phyloP scores from a whole-genome alignment of 2,329 filamentous ascomycete species.

The Venturia asperata region DNA sequence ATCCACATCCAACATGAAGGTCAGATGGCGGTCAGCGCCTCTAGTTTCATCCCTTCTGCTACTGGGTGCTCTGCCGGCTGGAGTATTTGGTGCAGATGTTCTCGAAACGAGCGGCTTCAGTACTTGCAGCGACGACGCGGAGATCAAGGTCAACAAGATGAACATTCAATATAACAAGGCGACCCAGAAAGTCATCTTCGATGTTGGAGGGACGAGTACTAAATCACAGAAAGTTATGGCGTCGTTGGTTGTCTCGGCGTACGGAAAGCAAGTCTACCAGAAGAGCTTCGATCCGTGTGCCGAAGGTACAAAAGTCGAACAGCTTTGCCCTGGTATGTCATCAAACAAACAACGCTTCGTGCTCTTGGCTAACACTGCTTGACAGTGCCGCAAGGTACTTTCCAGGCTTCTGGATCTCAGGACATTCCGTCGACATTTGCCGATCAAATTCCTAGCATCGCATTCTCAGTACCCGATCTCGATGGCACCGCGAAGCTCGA shows the following conservation, averaged over 20 bases:
- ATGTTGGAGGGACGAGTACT: slow-evolving; percentile 70
- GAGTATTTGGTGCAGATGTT: slow-evolving; percentile 46
- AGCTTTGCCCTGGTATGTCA: slow-evolving; percentile 71
- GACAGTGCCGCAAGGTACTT: slow-evolving; percentile 64
- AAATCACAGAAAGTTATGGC: slow-evolving; percentile 75
- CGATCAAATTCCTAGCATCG: slow-evolving; percentile 73
- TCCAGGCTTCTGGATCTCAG: slow-evolving; percentile 65
- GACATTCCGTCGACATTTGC: slow-evolving; percentile 65
- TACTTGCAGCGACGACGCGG: slow-evolving; percentile 55
- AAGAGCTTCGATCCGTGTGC: slow-evolving; percentile 81
- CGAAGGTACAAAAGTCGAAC: slow-evolving; percentile 54
- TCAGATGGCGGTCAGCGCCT: slow-evolving; percentile 13
- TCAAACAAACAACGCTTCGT: not conserved
- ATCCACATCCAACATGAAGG: slow-evolving; percentile 13
- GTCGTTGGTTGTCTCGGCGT: slow-evolving; percentile 68
- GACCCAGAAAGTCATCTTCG: slow-evolving; percentile 67
- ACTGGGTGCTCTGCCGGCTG: slow-evolving; percentile 30
- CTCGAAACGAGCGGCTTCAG: slow-evolving; percentile 75
- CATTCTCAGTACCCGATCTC: slow-evolving; percentile 85
- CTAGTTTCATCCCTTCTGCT: slow-evolving; percentile 23
- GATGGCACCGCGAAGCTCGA: slow-evolving; percentile 75
- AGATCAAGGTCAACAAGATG: slow-evolving; percentile 64
- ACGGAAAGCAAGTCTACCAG: slow-evolving; percentile 72
- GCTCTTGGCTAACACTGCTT: slow-evolving; percentile 19
- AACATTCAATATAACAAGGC: slow-evolving; percentile 73